phyloP scores from a whole-genome alignment of 257 asterid genomes.

The Solanum bulbocastanum region DNA sequence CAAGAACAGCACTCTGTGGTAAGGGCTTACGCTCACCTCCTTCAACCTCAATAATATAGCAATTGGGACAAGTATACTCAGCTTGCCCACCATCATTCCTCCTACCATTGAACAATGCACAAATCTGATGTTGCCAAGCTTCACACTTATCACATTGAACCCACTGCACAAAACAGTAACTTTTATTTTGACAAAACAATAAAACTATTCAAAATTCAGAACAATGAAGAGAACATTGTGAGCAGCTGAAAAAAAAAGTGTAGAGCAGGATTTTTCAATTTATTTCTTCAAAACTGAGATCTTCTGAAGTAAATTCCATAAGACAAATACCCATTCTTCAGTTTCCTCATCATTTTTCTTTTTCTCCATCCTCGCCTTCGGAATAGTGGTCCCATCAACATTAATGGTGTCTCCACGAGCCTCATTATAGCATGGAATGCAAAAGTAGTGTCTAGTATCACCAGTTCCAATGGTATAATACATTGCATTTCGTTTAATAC shows the following conservation, averaged over 20 bases:
- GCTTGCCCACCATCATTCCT: constrained; percentile 99
- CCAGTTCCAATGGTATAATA: constrained; percentile 88
- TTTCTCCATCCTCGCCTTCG: constrained; percentile 79
- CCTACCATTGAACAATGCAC: constrained; percentile 96
- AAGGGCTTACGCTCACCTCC: constrained; percentile 89
- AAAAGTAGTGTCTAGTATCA: constrained; percentile 87
- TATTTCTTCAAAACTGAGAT: neutral
- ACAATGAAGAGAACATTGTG: neutral
- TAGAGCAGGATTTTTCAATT: neutral
- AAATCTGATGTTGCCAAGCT: constrained; percentile 99
- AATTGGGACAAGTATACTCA: constrained; percentile 97
- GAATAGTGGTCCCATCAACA: constrained; percentile 60
- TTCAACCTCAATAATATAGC: constrained; percentile 83
- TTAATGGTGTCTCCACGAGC: constrained; percentile 80
- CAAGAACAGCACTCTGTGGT: constrained; percentile 93
- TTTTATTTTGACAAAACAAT: neutral
- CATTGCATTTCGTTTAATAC: constrained; percentile 87
- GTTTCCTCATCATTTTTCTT: constrained; percentile 89
- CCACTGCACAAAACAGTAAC: constrained; percentile 60
- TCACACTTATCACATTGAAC: constrained; percentile 99
- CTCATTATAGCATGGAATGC: constrained; percentile 83
- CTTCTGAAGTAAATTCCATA: neutral
- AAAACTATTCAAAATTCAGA: neutral
- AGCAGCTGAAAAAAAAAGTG: neutral
- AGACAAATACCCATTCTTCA: constrained; percentile 78